phyloP scores from a whole-genome alignment of 805 yeast species.

The Saccharomyces paradoxus region DNA sequence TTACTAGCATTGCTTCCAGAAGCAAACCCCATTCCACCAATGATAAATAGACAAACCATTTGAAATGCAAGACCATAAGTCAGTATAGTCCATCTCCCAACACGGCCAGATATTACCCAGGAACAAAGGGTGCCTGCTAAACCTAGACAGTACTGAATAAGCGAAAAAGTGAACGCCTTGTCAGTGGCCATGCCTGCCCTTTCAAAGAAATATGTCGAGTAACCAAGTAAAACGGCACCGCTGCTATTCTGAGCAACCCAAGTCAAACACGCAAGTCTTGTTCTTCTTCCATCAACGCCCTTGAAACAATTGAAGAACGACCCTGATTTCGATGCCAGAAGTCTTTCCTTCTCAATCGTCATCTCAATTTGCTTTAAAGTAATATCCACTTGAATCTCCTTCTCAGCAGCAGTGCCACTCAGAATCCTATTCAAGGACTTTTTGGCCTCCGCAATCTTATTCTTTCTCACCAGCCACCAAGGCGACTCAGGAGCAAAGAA shows the following conservation, averaged over 20 bases:
- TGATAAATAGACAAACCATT: constrained; percentile 32
- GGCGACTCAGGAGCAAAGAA: constrained; percentile 57
- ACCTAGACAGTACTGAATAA: constrained; percentile 40
- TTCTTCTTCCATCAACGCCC: constrained; percentile 41
- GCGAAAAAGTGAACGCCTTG: constrained; percentile 40
- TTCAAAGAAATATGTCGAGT: constrained; percentile 42
- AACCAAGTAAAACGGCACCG: constrained; percentile 40
- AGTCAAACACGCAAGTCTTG: constrained; percentile 39
- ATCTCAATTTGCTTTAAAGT: constrained; percentile 40
- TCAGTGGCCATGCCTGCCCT: constrained; percentile 41
- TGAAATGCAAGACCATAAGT: constrained; percentile 17
- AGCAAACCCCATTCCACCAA: constrained; percentile 37
- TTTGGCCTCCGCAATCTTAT: constrained; percentile 45
- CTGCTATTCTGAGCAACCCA: constrained; percentile 42
- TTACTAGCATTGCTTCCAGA: constrained; percentile 28
- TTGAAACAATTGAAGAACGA: constrained; percentile 39
- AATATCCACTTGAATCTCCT: constrained; percentile 33
- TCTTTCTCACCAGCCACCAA: constrained; percentile 56
- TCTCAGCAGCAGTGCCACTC: constrained; percentile 24
- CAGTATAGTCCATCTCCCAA: constrained; percentile 13
- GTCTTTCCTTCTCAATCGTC: constrained; percentile 34
- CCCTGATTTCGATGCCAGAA: constrained; percentile 3
- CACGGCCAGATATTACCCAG: constrained; percentile 9
- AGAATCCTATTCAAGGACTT: constrained; percentile 32
- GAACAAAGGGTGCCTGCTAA: constrained; percentile 33